Evolutionary conservation across 148 eudicot species (phyloP).

Genomic region (Amaranthus cruentus): DNA sequence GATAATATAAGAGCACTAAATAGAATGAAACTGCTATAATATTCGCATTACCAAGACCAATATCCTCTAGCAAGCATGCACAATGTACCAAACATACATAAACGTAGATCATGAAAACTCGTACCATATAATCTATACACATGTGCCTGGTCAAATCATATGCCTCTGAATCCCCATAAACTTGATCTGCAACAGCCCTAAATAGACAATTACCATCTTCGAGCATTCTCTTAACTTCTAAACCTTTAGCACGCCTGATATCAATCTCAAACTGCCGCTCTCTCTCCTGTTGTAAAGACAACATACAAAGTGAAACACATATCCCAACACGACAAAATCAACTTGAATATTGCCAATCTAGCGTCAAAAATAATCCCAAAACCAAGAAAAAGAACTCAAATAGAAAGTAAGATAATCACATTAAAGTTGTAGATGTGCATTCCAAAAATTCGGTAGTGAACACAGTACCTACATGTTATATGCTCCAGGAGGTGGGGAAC

Average conservation of each 20-base stretch:
- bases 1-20: not conserved
- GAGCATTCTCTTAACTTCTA: conserved; percentile 87
- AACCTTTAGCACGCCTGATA: conserved; percentile 72
- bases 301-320: conserved; percentile 1
- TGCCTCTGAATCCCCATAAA: conserved; percentile 86
- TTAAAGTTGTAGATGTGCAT: too few relatives aligned
- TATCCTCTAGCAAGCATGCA: not conserved
- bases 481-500: too few relatives aligned
- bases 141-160: conserved; percentile 94
- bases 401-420: too few relatives aligned
- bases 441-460: too few relatives aligned
- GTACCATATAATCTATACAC: conserved; percentile 99
- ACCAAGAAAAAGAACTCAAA: not conserved
- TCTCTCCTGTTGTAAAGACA: conserved; percentile 57
- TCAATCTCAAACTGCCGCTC: conserved; percentile 93
- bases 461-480: too few relatives aligned
- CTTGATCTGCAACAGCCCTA: conserved; percentile 99
- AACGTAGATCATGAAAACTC: not conserved
- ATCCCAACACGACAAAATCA: not conserved
- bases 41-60: not conserved
- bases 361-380: not conserved
- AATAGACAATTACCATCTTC: conserved; percentile 96
- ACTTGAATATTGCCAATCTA: not conserved
- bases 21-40: not conserved
- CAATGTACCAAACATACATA: not conserved